Evolutionary conservation across 495 filamentous ascomycete species (phyloP).

Genomic region (Penicillium cosmopolitanum): DNA sequence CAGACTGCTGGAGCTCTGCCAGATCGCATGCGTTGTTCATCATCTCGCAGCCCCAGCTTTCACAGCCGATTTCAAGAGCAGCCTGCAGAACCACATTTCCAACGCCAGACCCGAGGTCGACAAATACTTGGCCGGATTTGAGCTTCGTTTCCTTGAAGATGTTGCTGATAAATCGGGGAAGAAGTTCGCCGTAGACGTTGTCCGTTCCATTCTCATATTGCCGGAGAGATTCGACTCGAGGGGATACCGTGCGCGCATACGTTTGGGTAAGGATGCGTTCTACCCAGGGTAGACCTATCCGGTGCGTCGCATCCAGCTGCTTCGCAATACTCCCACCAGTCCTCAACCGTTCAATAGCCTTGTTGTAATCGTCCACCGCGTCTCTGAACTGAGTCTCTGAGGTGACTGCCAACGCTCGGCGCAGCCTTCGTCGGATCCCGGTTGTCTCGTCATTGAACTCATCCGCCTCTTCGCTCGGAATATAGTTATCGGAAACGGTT

Average conservation of each 20-base stretch:
- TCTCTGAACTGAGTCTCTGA: slow-evolving; percentile 69
- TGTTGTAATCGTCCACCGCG: slow-evolving; percentile 77
- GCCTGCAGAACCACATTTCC: slow-evolving; percentile 96
- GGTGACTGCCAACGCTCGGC: slow-evolving; percentile 63
- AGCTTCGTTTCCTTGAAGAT: slow-evolving; percentile 80
- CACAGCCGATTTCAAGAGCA: slow-evolving; percentile 88
- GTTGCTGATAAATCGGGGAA: slow-evolving; percentile 78
- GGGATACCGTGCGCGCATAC: slow-evolving; percentile 90
- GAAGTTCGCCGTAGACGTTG: slow-evolving; percentile 92
- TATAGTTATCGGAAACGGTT: slow-evolving; percentile 71
- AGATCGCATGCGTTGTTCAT: slow-evolving; percentile 86
- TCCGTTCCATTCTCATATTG: slow-evolving; percentile 86
- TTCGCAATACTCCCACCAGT: slow-evolving; percentile 68
- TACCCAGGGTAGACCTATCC: slow-evolving; percentile 69
- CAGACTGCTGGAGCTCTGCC: slow-evolving; percentile 81
- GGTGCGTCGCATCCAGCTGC: slow-evolving; percentile 66
- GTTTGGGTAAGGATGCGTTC: slow-evolving; percentile 84
- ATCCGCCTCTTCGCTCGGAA: slow-evolving; percentile 65
- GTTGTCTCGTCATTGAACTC: slow-evolving; percentile 71
- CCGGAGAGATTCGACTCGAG: slow-evolving; percentile 76
- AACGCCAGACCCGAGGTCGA: slow-evolving; percentile 93
- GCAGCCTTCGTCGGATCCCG: slow-evolving; percentile 73
- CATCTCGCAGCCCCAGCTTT: slow-evolving; percentile 96
- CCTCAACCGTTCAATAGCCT: slow-evolving; percentile 59
- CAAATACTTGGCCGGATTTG: slow-evolving; percentile 79